phyloP scores from a whole-genome alignment of 1,284 basidiomycete species.

The Apiotrichum porosum region DNA sequence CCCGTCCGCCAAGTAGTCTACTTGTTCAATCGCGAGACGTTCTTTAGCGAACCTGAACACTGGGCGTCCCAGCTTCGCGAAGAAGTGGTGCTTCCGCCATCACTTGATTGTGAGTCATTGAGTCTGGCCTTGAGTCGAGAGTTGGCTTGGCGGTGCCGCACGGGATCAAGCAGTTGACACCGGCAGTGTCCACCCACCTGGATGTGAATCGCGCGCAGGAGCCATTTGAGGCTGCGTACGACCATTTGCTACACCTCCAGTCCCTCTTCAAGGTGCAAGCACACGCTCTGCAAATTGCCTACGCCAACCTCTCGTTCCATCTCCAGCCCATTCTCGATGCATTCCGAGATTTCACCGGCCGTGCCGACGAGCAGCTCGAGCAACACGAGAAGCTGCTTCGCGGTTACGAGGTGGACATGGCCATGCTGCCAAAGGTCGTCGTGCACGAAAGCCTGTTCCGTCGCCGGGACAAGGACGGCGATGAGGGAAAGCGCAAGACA shows the following conservation, averaged over 20 bases:
- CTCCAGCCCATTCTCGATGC: slow-evolving; percentile 36
- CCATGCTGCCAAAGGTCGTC: slow-evolving; percentile 34
- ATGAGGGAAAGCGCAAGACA: slow-evolving; percentile 30
- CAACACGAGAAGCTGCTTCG: slow-evolving; percentile 31
- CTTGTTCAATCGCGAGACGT: slow-evolving; percentile 43
- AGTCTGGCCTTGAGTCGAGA: no score
- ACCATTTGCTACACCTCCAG: slow-evolving; percentile 40
- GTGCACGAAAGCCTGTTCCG: slow-evolving; percentile 37
- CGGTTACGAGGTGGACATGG: slow-evolving; percentile 37
- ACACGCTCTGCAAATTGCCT: slow-evolving; percentile 38
- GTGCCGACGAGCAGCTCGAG: slow-evolving; percentile 31
- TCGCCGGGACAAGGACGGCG: slow-evolving; percentile 26
- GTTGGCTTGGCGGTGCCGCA: no score
- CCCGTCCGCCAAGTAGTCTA: slow-evolving; percentile 22
- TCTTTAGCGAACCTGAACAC: slow-evolving; percentile 39
- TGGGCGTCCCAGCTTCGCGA: slow-evolving; percentile 38
- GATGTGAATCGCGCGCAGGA: slow-evolving; percentile 26
- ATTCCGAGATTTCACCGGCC: slow-evolving; percentile 29
- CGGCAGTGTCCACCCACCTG: background rate
- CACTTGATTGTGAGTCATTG: slow-evolving; percentile 30
- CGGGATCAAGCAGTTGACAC: no score
- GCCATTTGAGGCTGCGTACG: slow-evolving; percentile 39
- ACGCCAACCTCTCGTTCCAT: slow-evolving; percentile 39
- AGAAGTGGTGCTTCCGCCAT: slow-evolving; percentile 35
- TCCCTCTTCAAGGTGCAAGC: slow-evolving; percentile 41